Base-by-base conservation (phyloP, 164 flowering plant genomes). In the Magnolia changhungtana region DNA sequence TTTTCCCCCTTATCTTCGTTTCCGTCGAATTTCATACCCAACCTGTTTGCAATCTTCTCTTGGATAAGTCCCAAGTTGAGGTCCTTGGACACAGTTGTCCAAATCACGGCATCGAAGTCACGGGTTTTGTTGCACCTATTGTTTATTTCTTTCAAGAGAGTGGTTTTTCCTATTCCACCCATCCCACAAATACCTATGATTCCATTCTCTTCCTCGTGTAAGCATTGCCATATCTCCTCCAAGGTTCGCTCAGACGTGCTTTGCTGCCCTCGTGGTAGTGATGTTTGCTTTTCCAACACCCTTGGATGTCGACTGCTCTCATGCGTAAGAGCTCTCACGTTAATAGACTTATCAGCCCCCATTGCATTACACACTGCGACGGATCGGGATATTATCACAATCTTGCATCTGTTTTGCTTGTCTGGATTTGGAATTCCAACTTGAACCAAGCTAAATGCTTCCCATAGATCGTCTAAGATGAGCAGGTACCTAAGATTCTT, bases 401-500 rank as follows among this genome's bases (percentile, higher is more conserved):
- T 29, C 24, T 72, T 72, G 45, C 20, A 63, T 8, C 71, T 65
- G 66, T 72, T 77, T 5, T 55, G 55, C 2, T 19, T 58, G 24
- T 13, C 20, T 2, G 76, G 72, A 6, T 14, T 13, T 5, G 74
- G 74, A 72, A 72, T 72, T 50, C 74, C 74, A 8, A 72, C 18
- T 2, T 18, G 14, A n/a, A n/a, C 4, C 59, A 72, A 29, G 27
- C 51, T 7, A 11, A 72, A 13, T 50, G 45, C 0, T 5, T 51
- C 14, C 74, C 74, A 72, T 9, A 72, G 27, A 72, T 72, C 74
- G 24, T 72, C 74, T 13, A 72, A 50, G 45, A 72, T 20, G 1
- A 72, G 59, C 74, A 72, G 8, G 21, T 8, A 72, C 45, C 63
- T 72, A 1, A 50, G 2, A 14, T 51, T 7, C 5, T 3, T 72